Evolutionary conservation across 805 yeast species (phyloP), one percentile per base, ranked within the genome.

Genomic region (Clavispora vitiphila): DNA sequence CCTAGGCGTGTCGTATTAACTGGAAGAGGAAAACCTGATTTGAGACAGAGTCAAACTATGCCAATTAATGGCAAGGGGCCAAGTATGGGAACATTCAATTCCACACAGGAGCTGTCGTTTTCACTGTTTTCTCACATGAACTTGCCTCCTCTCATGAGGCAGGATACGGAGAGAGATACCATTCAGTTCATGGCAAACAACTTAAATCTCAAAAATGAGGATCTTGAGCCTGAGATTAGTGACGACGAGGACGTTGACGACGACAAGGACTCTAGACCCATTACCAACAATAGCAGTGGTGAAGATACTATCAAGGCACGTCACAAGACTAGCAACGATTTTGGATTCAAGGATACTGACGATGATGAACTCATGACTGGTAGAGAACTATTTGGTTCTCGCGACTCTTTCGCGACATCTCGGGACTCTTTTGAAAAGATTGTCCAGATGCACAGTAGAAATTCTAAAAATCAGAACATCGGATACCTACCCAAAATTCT

Each of bases 111-210:
- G 10, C 18, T 34, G 11, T 39, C 46, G 8, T 42, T 42, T 16
- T 37, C 48, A 3, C 43, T 40, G 32, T 27, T 24, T 39, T 22
- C 51, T 27, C 27, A 37, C 1, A 37, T 25, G 26, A 41, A 37
- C n/a, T 30, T 48, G 15, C 54, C 54, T 25, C 46, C 53, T 14
- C 41, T 50, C 5, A 34, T 38, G 34, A 50, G 69, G 27, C 74
- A 67, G 47, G 72, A 66, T 43, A 67, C 72, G 3, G 67, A 65
- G 43, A 69, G 62, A 43, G 76, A 67, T 50, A 67, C 66, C 5
- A 46, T 64, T 10, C 65, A 58, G 47, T 49, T 63, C 16, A 59
- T 63, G 64, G 57, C 64, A 12, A 57, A 56, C 37, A 56, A 56
- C 37, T 53, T 64, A 59, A 55, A 59, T 37, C 60, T 67, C 23